phyloP scores from a whole-genome alignment of 441 rosid species.

The Bocquillonia castaneifolia region DNA sequence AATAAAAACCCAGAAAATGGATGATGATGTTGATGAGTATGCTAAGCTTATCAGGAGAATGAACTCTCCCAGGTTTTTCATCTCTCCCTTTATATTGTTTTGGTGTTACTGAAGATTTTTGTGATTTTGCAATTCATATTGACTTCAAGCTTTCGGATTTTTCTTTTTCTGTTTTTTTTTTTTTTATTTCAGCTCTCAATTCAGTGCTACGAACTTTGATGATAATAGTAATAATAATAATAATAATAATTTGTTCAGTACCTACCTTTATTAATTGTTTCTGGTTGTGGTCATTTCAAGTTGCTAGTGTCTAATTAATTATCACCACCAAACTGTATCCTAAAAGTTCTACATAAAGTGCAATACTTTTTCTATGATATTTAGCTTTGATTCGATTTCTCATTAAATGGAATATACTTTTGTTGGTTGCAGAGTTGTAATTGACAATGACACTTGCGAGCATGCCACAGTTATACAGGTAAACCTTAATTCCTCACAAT shows the following conservation, averaged over 20 bases:
- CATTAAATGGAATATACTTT: not conserved
- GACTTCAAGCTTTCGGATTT: not conserved
- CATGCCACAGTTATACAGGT: slow-evolving; percentile 51
- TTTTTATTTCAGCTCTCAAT: not conserved
- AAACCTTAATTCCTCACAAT: not conserved
- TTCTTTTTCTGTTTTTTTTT: not conserved
- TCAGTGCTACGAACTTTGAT: not conserved
- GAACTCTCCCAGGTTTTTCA: slow-evolving; percentile 44
- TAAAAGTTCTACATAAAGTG: not conserved
- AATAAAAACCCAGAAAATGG: slow-evolving; percentile 27
- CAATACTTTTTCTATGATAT: not conserved
- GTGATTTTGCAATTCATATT: not conserved
- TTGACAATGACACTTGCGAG: slow-evolving; percentile 42
- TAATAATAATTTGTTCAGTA: not conserved
- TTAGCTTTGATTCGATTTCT: not conserved
- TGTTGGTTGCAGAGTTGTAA: slow-evolving; percentile 39
- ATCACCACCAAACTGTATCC: not conserved
- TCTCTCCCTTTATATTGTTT: not conserved
- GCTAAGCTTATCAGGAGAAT: slow-evolving; percentile 50
- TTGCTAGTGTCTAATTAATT: not conserved
- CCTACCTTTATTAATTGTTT: not conserved
- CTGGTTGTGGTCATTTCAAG: not conserved
- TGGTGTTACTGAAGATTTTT: not conserved
- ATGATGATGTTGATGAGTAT: slow-evolving; percentile 43
- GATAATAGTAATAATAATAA: no score